These are phyloP conservation scores for Diospyros kaki DNA, from an alignment of 148 eudicot species.

Conservation along the genomic window DNA sequence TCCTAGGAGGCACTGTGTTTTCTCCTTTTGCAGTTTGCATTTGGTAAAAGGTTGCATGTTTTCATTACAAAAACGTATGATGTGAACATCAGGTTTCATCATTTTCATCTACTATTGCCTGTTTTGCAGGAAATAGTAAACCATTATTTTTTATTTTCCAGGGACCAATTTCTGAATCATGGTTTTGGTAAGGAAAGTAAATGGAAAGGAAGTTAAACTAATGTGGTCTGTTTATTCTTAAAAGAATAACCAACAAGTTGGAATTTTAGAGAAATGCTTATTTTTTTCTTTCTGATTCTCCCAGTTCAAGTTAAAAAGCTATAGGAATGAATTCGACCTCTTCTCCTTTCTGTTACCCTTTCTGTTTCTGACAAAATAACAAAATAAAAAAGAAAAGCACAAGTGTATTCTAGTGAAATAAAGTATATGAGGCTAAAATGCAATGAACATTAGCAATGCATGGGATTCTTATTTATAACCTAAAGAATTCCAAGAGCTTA, in stretches of 20 bases:
- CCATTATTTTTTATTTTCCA: not conserved
- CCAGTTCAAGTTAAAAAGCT: not conserved
- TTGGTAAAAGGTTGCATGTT: slow-evolving; percentile 10
- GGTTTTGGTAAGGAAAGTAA: not conserved
- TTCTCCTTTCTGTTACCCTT: not conserved
- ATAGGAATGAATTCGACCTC: not conserved
- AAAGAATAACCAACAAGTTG: no score
- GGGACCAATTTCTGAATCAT: not conserved
- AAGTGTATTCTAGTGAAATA: not conserved
- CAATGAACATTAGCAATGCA: not conserved
- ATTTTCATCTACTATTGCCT: not conserved
- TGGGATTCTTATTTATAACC: not conserved
- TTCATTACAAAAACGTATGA: not conserved
- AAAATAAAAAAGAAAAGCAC: not conserved
- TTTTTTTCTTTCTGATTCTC: not conserved
- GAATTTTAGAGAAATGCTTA: not conserved
- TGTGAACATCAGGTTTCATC: not conserved
- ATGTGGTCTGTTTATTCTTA: not conserved
- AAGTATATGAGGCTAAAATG: not conserved
- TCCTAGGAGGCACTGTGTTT: slow-evolving; percentile 1
- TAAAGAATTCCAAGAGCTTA: not conserved
- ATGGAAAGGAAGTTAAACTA: not conserved
- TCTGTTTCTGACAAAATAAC: not conserved
- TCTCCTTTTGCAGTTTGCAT: not conserved
- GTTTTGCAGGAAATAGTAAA: not conserved